phyloP scores from a whole-genome alignment of 2,329 filamentous ascomycete species.

The Triangularia setosa region DNA sequence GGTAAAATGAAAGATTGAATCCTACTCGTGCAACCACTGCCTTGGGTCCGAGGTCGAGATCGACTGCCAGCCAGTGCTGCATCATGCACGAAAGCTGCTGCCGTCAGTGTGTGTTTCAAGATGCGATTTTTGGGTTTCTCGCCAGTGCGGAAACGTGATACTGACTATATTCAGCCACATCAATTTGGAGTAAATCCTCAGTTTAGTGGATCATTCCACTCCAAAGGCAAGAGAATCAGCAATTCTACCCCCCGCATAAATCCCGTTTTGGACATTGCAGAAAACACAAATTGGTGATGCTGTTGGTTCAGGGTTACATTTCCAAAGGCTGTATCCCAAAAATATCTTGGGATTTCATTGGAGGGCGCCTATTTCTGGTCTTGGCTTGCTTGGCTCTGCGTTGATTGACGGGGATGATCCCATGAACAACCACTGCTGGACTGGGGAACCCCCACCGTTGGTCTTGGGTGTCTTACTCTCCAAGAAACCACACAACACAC shows the following conservation, averaged over 20 bases:
- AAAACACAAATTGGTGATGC: not conserved
- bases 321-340: not conserved
- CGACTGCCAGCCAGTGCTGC: not conserved
- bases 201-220: not conserved
- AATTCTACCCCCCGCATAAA: not conserved
- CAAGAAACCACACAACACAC: not conserved
- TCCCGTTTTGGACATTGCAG: not conserved
- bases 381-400: not conserved
- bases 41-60: not conserved
- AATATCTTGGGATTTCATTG: not conserved
- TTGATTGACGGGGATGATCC: not conserved
- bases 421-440: not conserved
- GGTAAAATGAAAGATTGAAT: not conserved
- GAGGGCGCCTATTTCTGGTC: not conserved
- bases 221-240: not conserved
- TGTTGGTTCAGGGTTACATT: slow-evolving; percentile 1
- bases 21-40: not conserved
- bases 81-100: not conserved
- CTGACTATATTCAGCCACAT: not conserved
- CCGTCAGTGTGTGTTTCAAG: not conserved
- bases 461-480: not conserved
- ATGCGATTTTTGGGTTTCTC: not conserved
- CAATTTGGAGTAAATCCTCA: not conserved
- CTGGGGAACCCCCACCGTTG: not conserved
- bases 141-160: no score